phyloP scores from a whole-genome alignment of 2,329 filamentous ascomycete genomes.

The Tolypocladium sp. region DNA sequence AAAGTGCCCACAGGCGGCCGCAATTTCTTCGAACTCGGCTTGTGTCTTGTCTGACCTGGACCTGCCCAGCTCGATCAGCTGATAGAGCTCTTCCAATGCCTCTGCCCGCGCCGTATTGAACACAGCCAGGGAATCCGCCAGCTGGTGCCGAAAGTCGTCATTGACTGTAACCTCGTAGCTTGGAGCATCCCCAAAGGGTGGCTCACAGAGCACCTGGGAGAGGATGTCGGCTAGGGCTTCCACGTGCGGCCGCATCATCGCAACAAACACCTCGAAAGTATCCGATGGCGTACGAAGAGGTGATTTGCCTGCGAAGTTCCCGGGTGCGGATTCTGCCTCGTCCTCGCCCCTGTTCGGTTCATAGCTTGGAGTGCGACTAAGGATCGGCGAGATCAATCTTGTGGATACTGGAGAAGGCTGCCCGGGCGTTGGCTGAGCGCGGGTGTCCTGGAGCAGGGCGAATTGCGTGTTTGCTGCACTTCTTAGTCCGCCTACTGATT shows the following conservation, averaged over 20 bases:
- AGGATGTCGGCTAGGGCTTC: slow-evolving; percentile 80
- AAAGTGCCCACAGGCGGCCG: slow-evolving; percentile 86
- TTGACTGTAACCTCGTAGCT: slow-evolving; percentile 48
- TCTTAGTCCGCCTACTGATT: slow-evolving; percentile 76
- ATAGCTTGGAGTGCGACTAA: not conserved
- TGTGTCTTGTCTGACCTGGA: slow-evolving; percentile 59
- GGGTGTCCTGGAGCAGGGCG: slow-evolving; percentile 58
- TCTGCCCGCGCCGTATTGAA: slow-evolving; percentile 64
- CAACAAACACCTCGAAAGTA: slow-evolving; percentile 80
- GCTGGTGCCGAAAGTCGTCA: slow-evolving; percentile 64
- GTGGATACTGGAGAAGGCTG: not conserved
- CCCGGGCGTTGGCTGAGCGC: not conserved
- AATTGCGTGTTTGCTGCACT: slow-evolving; percentile 85
- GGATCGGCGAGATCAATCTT: not conserved
- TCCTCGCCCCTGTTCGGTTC: not conserved
- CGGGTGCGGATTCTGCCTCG: slow-evolving; percentile 20
- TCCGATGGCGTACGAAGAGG: slow-evolving; percentile 42
- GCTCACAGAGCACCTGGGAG: slow-evolving; percentile 70
- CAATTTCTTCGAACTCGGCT: slow-evolving; percentile 86
- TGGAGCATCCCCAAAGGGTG: slow-evolving; percentile 51
- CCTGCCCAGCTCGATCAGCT: slow-evolving; percentile 57
- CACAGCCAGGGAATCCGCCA: slow-evolving; percentile 63
- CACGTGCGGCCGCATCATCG: slow-evolving; percentile 79
- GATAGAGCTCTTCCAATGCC: slow-evolving; percentile 67
- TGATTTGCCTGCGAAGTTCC: not conserved